phyloP scores from a whole-genome alignment of 331 rosid species.

The Pyracantha coccinea region DNA sequence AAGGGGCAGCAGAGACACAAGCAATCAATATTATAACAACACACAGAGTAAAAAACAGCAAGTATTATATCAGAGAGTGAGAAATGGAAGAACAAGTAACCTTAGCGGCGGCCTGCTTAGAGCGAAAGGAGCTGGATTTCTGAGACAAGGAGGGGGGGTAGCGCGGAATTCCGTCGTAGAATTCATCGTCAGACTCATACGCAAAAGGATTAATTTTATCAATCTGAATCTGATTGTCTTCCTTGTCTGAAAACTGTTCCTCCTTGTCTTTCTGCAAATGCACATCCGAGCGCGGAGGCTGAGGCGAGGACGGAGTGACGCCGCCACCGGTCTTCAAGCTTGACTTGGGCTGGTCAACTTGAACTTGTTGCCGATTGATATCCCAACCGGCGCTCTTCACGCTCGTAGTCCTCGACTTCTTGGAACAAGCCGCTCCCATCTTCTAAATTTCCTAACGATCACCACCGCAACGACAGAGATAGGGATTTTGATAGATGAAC shows the following conservation, averaged over 20 bases:
- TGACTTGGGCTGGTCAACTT: conserved; percentile 7
- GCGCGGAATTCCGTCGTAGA: conserved; percentile 81
- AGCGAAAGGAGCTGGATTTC: conserved; percentile 56
- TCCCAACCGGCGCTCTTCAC: conserved; percentile 23
- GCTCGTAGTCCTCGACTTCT: conserved; percentile 18
- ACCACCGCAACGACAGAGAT: too few species aligned
- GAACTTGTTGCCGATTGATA: conserved; percentile 15
- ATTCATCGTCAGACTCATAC: conserved; percentile 23
- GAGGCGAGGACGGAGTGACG: background rate
- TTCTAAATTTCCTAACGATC: background rate
- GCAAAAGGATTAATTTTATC: background rate
- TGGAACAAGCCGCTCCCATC: conserved; percentile 56
- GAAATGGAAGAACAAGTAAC: conserved; percentile 20
- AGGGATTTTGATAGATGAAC: background rate
- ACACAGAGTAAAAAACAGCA: background rate
- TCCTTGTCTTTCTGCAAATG: background rate
- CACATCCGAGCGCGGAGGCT: background rate
- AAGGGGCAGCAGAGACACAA: background rate
- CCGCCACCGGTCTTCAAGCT: background rate
- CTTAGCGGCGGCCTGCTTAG: conserved; percentile 44
- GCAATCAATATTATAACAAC: background rate
- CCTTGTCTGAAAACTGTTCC: background rate
- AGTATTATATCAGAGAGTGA: background rate
- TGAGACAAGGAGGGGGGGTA: conserved; percentile 20
- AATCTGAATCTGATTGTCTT: background rate